Base-by-base conservation (phyloP, 1,284 basidiomycete genomes). In the Coriolopsis trogii region DNA sequence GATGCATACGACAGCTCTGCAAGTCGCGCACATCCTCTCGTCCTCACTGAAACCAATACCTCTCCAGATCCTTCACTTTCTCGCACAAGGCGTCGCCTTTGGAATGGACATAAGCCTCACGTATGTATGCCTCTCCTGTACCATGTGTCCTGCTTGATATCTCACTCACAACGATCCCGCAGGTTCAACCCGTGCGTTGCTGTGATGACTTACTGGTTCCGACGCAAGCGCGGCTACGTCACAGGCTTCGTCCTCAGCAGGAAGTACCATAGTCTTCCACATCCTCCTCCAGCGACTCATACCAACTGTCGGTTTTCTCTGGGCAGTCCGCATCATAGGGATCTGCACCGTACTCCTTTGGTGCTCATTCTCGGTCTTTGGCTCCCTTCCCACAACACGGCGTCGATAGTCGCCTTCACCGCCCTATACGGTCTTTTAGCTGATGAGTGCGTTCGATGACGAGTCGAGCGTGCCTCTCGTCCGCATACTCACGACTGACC, bases 181-280 rank as follows among this genome's bases (percentile, higher is more conserved):
- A 58, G 56, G 23, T 59, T 59, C 43, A 59, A 59, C 28, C 58
- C 58, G 4, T 55, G 40, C 24, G 54, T 59, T 8, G 54, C 58
- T 3, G 58, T 59, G 3, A 45, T 56, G 9, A 49, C 53, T 3
- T 79, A n/a, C 65, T 86, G 45, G 74, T 82, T 26, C 51, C 49
- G 54, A 10, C 55, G 52, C 15, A 39, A 44, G 15, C 74, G 77
- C 58, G 42, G 59, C 43, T 48, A 47, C n/a, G 58, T 51, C 7
- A 59, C 56, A 12, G 58, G 58, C 2, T 24, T 59, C 36, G 53
- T 53, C 3, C 48, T 55, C 6, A 52, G 54, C 6, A 65, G 67
- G 2, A 61, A 85, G 85, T 28, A 86, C 86, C 4, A 79, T 87
- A 6, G 66, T 86, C n/a, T 85, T 81, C 55, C 84, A 86, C 0